Evolutionary conservation across 805 yeast genomes (phyloP).

Genomic region (Candida broadrunensis): DNA sequence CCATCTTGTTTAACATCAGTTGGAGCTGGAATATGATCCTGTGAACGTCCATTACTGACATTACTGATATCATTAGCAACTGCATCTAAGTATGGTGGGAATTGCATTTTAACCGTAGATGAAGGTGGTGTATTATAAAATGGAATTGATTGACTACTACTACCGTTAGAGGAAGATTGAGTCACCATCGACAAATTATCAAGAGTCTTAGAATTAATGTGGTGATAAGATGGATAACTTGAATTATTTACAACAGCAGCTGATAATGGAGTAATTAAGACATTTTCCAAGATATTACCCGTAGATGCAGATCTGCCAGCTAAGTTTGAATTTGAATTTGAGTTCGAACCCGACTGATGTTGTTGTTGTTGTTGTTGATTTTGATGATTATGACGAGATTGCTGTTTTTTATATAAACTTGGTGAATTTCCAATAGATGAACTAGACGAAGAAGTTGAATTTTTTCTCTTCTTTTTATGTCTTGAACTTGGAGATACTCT

Average conservation of each 20-base stretch:
- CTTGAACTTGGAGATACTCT: conserved; percentile 31
- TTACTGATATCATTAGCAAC: background rate
- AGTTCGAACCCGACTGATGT: conserved; percentile 2
- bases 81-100: background rate
- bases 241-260: conserved; percentile 8
- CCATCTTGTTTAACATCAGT: background rate
- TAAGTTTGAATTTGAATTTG: conserved; percentile 7
- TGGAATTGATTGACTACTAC: background rate
- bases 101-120: conserved; percentile 9
- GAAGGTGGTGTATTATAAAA: conserved; percentile 19
- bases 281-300: conserved; percentile 3
- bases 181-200: conserved; percentile 33
- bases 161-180: conserved; percentile 9
- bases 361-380: too few relatives aligned
- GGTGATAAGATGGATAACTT: conserved; percentile 13
- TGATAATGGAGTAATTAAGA: conserved; percentile 17
- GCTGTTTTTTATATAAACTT: conserved; percentile 4
- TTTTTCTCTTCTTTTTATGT: conserved; percentile 10
- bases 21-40: background rate
- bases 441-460: conserved; percentile 4
- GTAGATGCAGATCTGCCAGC: background rate
- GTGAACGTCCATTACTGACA: background rate
- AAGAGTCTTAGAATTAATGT: conserved; percentile 29
- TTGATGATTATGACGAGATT: too few relatives aligned
- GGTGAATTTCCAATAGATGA: conserved; percentile 3